Base-by-base conservation (phyloP, 1,139 yeast genomes). In the Chernovozyma sophiae-reginae region DNA sequence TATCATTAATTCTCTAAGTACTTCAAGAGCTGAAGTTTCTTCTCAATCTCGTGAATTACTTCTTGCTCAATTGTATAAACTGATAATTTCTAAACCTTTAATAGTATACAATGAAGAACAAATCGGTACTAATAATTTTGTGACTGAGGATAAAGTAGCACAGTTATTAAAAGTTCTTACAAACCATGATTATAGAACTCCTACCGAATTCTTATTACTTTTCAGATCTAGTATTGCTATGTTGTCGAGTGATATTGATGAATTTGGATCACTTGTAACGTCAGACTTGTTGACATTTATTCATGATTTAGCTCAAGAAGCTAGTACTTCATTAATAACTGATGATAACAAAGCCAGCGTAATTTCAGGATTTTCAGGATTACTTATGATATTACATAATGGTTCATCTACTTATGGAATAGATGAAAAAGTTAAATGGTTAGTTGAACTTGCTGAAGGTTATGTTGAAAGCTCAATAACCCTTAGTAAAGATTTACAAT, bases 331-430 rank as follows among this genome's bases (percentile, higher is more conserved):
- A 28, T 43, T 53, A 13, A 45, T 69, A 16, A 65, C 71, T 17
- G 61, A 59, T 43, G 68, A 61, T 24, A 67, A 65, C 42, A 68
- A 71, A 46, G 56, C 74, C 6, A 58, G 61, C 42, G 48, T 70
- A 25, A 56, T 74, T 17, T 55, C 68, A n/a, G 76, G 80, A 2
- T 72, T 62, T 45, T 62, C 70, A 15, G 61, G 67, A 3, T 52
- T 73, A 30, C 49, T 71, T n/a, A 51, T 74, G 37, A 62, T 74
- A 2, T 55, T 74, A 20, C 68, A 72, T 45, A 67, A 68, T 44
- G 79, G 72, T 4, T 62, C 77, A 2, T 72, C 77, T 10, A 68
- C 72, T 34, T 72, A 66, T 48, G 78, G 79, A 1, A 48, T 76
- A 17, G 78, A 74, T 42, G 74, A 72, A 3, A 62, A 59, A 36